phyloP scores from a whole-genome alignment of 208 protist species.

The Naegleria lovaniensis region DNA sequence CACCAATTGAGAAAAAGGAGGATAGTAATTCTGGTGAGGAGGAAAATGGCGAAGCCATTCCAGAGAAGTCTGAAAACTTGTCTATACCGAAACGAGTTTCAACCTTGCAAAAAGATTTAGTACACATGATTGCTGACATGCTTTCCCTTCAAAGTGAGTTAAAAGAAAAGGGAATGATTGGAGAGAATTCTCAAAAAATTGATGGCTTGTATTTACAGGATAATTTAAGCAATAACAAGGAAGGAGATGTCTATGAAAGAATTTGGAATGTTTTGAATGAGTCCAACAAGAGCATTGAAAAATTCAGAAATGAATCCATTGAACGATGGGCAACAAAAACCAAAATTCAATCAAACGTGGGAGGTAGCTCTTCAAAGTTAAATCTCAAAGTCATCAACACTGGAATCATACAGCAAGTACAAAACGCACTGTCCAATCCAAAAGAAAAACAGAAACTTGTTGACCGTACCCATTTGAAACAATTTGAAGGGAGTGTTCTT shows the following conservation, averaged over 20 bases:
- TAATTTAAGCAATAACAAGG: not conserved
- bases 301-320: not conserved
- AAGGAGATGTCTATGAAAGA: not conserved
- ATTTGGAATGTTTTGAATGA: not conserved
- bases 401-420: not conserved
- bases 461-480: not conserved
- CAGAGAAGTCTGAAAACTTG: not conserved
- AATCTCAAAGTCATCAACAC: not conserved
- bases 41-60: not conserved
- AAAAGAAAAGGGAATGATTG: not conserved
- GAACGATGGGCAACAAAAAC: conserved; percentile 12
- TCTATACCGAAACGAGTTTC: not conserved
- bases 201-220: not conserved
- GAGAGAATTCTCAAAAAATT: not conserved
- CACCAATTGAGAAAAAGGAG: not conserved
- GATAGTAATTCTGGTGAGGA: not conserved
- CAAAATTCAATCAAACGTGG: not conserved
- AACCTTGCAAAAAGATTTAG: not conserved
- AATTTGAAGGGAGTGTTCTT: not conserved
- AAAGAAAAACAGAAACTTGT: not conserved
- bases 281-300: not conserved
- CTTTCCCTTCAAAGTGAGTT: not conserved
- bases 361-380: not conserved
- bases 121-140: not conserved
- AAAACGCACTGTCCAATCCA: not conserved